phyloP scores from a whole-genome alignment of 441 rosid species.

The Gossypium gossypioides region DNA sequence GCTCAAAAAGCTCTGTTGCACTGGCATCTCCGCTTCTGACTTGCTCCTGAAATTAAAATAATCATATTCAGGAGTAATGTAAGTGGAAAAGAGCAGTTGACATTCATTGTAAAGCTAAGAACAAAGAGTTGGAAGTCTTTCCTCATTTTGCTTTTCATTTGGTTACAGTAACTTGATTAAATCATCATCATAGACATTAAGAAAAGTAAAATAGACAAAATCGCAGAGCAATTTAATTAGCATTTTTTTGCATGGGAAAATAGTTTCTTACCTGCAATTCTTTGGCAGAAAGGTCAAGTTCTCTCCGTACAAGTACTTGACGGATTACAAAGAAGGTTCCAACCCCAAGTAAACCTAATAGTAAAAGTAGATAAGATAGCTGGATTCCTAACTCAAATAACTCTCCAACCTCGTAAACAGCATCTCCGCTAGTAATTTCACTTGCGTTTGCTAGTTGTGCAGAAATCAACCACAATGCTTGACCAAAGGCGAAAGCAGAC shows the following conservation, averaged over 20 bases:
- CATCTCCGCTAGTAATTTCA: conserved; percentile 31
- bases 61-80: not conserved
- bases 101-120: not conserved
- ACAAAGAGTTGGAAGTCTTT: not conserved
- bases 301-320: conserved; percentile 91
- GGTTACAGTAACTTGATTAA: not conserved
- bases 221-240: not conserved
- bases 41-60: conserved; percentile 58
- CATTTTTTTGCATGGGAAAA: not conserved
- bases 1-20: conserved; percentile 88
- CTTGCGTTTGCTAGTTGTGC: conserved; percentile 55
- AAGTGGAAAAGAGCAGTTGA: not conserved
- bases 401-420: conserved; percentile 65
- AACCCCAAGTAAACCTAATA: conserved; percentile 73
- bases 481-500: conserved; percentile 39
- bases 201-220: not conserved
- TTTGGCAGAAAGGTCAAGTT: conserved; percentile 95
- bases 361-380: conserved; percentile 70
- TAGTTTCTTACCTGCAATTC: conserved; percentile 60
- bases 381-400: conserved; percentile 84
- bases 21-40: conserved; percentile 96
- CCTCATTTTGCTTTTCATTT: not conserved
- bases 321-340: conserved; percentile 87
- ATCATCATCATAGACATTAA: not conserved
- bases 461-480: conserved; percentile 40